phyloP scores from a whole-genome alignment of 805 yeast species.

The Saturnispora galanensis region DNA sequence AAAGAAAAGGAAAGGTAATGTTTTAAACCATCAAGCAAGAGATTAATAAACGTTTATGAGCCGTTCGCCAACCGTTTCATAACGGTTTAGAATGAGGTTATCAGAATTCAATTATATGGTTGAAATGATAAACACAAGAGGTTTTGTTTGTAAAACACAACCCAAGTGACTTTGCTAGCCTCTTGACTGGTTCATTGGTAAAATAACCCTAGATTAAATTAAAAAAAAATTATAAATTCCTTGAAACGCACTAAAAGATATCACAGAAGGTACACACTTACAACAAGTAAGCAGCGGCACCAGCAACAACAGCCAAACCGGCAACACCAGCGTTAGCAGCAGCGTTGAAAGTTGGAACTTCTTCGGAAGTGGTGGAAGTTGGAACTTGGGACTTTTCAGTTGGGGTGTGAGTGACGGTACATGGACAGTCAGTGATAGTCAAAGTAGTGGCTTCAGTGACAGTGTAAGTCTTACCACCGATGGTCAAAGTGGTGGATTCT shows the following conservation, averaged over 20 bases:
- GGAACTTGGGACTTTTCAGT: slow-evolving; percentile 17
- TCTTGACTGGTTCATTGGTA: no score
- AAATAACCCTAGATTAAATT: no score
- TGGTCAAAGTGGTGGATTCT: slow-evolving; percentile 52
- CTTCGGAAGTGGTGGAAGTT: slow-evolving; percentile 13
- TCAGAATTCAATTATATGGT: no score
- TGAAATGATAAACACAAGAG: no score
- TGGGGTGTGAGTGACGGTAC: slow-evolving; percentile 42
- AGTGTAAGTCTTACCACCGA: slow-evolving; percentile 61
- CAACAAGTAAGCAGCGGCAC: slow-evolving; percentile 32
- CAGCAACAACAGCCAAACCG: slow-evolving; percentile 30
- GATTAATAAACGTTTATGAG: no score
- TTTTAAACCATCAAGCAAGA: no score
- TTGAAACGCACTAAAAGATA: slow-evolving; percentile 2
- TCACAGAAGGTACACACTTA: slow-evolving; percentile 18
- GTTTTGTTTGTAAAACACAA: no score
- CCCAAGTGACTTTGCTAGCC: no score
- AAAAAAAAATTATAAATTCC: no score
- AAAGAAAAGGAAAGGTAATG: no score
- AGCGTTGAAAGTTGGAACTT: slow-evolving; percentile 20
- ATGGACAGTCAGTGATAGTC: slow-evolving; percentile 81
- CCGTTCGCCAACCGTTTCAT: no score
- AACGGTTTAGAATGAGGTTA: no score
- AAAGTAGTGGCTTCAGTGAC: slow-evolving; percentile 73
- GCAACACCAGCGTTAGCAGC: slow-evolving; percentile 32